Evolutionary conservation across 768 basidiomycete species (phyloP), one percentile per base, ranked within the genome.

Genomic region (Auricularia auricula-judae): DNA sequence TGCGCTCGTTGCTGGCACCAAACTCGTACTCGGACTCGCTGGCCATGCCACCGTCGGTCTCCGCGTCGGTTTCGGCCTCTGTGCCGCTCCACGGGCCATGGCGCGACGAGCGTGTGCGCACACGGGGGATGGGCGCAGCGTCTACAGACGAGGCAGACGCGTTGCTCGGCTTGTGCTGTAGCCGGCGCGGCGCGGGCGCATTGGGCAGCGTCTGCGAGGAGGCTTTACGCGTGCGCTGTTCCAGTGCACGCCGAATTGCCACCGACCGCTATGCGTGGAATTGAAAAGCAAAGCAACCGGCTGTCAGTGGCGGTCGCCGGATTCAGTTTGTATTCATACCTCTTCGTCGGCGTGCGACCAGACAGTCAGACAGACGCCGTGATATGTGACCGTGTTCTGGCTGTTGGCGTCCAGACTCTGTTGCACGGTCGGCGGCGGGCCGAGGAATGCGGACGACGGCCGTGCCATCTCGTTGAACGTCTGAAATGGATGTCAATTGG

Each of bases 261-360:
- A 80, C 81, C 63, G 88, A 87, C 60, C 93, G 86, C 69, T 59
- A 29, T 4, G 10, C 29, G 29, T 29, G 29, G 29, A 29, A 29
- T 29, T 29, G 29, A 29, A 29, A 29, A 29, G 29, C 29, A 29
- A 29, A 29, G 29, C 29, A 29, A 29, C 29, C 14, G 56, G 29
- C 29, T 10, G 53, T 54, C 23, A 59, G 56, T 7, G 23, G 56
- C 29, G 14, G 33, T 14, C 16, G 11, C 10, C 56, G 4, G 34
- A 29, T 33, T 29, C 39, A 0, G 39, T 8, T 14, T 42, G 39
- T 42, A 42, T 42, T 42, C 39, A 42, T 42, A 59, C 56, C 56
- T 93, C 88, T 0, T 87, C 86, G 71, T 98, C 95, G 21, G 93
- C 93, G 71, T 95, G 93, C 3, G 91, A 93, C 93, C 93, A 98